phyloP scores from a whole-genome alignment of 2,329 filamentous ascomycete species.

The Ramularia collo-cygni region DNA sequence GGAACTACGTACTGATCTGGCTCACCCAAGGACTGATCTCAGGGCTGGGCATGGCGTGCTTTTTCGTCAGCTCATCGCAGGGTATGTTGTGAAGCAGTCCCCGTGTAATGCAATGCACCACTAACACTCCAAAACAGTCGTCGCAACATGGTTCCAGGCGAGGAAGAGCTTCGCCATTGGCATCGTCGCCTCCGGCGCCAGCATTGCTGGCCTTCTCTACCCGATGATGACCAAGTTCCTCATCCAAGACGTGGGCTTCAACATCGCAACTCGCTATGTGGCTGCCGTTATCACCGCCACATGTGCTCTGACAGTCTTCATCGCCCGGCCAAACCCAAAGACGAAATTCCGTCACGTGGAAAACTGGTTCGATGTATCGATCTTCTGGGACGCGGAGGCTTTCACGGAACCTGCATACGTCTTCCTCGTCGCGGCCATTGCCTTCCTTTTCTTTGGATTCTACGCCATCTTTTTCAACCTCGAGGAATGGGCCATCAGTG shows the following conservation, averaged over 20 bases:
- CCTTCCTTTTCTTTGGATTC: constrained; percentile 46
- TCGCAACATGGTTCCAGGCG: constrained; percentile 44
- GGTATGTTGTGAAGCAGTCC: constrained; percentile 31
- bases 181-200: constrained; percentile 46
- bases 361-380: constrained; percentile 32
- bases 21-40: constrained; percentile 42
- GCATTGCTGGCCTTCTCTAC: constrained; percentile 36
- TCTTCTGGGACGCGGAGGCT: constrained; percentile 38
- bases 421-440: constrained; percentile 40
- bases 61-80: constrained; percentile 46
- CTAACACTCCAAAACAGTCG: constrained; percentile 30
- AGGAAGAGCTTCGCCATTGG: constrained; percentile 44
- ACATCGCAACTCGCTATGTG: constrained; percentile 38
- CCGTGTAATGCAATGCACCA: neutral
- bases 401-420: constrained; percentile 38
- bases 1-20: constrained; percentile 40
- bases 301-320: constrained; percentile 36
- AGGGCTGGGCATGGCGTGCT: constrained; percentile 47
- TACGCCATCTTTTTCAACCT: constrained; percentile 49
- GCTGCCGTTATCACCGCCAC: constrained; percentile 37
- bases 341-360: constrained; percentile 34
- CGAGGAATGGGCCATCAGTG: constrained; percentile 44
- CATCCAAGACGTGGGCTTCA: constrained; percentile 39
- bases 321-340: constrained; percentile 39
- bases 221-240: constrained; percentile 43